Evolutionary conservation across 2,329 filamentous ascomycete species (phyloP), one percentile per base, ranked within the genome.

Genomic region (Teratosphaeria viscida): DNA sequence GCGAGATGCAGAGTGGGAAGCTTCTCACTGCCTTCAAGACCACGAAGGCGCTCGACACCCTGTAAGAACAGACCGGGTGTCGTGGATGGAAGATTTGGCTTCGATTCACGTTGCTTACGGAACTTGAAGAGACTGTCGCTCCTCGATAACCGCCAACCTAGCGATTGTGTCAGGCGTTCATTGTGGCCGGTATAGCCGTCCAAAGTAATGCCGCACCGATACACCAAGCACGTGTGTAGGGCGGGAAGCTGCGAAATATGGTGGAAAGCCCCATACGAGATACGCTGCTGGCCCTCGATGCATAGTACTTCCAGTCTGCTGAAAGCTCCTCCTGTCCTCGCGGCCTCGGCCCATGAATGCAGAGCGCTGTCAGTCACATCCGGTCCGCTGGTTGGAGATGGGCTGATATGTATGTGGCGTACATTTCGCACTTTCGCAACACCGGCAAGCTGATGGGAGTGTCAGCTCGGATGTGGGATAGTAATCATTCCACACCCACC

Each of bases 331-430:
- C 55, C 27, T 4, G 60, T 55, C 23, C 43, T 55, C 11, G 64
- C 67, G 47, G 59, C 60, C 0, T 55, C 56, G 14, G 64, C 63
- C 68, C 67, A 68, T 10, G 62, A 57, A 4, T 61, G 60, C 23
- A 69, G 54, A 14, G 64, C 52, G 7, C 63, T 60, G 54, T 68
- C 66, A 1, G 61, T 58, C 26, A 67, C 16, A 16, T 6, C 37
- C 3, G 49, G 47, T 5, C 29, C 16, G 16, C 19, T 12, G 11
- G 29, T 7, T 14, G 14, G 11, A 12, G 16, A 54, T 10, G 55
- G 56, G 6, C 29, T 56, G 34, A 68, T 43, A 12, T 57, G 27
- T 14, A 70, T 29, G n/a, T 55, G 61, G 19, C 63, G 59, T 5
- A 64, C 14, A 43, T 62, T 64, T 7, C 29, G 27, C 12, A 68